phyloP scores from a whole-genome alignment of 495 filamentous ascomycete species.

The Penicillium roqueforti region DNA sequence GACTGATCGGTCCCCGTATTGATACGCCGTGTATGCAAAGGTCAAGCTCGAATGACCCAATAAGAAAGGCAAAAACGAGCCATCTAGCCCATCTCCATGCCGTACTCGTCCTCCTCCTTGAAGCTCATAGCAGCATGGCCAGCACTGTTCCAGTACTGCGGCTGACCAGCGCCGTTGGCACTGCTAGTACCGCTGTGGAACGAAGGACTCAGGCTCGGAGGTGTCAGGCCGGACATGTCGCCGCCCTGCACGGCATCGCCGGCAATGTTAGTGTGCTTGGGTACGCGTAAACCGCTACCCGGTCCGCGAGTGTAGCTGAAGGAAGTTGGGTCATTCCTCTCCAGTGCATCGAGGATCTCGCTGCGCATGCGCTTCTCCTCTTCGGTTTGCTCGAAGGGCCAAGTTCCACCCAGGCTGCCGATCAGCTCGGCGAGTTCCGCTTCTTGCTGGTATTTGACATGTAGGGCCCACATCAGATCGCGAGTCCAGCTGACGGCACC shows the following conservation, averaged over 20 bases:
- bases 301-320: conserved; percentile 82
- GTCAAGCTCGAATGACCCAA: conserved; percentile 24
- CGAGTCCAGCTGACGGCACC: conserved; percentile 95
- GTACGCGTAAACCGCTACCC: conserved; percentile 82
- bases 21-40: conserved; percentile 44
- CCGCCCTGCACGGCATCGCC: conserved; percentile 64
- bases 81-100: conserved; percentile 65
- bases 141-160: conserved; percentile 69
- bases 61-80: conserved; percentile 5
- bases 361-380: conserved; percentile 93
- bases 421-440: conserved; percentile 75
- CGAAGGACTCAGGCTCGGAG: conserved; percentile 67
- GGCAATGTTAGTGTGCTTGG: conserved; percentile 86
- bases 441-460: conserved; percentile 82
- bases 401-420: conserved; percentile 61
- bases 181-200: conserved; percentile 56
- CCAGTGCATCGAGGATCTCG: conserved; percentile 79
- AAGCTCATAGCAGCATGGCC: conserved; percentile 66
- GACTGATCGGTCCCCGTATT: conserved; percentile 24
- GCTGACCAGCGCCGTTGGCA: conserved; percentile 49
- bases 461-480: conserved; percentile 94
- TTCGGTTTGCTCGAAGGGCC: conserved; percentile 81
- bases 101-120: conserved; percentile 89
- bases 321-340: conserved; percentile 64
- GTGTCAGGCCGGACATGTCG: conserved; percentile 41